phyloP scores from a whole-genome alignment of 1,284 basidiomycete species.

The Cutaneotrichosporon cavernicola region DNA sequence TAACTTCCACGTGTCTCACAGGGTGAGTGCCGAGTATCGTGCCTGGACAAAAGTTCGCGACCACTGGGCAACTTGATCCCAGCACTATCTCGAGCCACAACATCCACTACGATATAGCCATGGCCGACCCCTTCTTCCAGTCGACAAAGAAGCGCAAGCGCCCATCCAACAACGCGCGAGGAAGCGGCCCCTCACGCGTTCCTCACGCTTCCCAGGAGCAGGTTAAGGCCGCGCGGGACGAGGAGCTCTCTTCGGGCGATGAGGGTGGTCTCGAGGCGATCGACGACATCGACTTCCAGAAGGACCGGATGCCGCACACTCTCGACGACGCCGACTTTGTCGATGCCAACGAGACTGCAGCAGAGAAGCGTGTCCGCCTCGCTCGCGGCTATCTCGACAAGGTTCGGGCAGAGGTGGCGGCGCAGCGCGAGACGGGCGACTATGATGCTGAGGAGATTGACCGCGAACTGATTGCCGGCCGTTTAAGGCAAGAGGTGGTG shows the following conservation, averaged over 20 bases:
- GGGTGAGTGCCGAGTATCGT: conserved; percentile 5
- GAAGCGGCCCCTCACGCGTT: conserved; percentile 10
- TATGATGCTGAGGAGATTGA: conserved; percentile 93
- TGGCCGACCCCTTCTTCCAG: conserved; percentile 81
- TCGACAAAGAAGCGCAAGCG: conserved; percentile 68
- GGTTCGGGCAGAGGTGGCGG: conserved; percentile 66
- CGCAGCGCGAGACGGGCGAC: conserved; percentile 64
- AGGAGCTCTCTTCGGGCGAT: conserved; percentile 65
- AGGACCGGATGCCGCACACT: conserved; percentile 55
- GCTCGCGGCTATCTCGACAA: conserved; percentile 87
- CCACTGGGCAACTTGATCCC: not conserved
- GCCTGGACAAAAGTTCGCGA: conserved; percentile 12
- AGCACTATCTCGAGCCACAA: not conserved
- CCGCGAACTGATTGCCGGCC: conserved; percentile 81
- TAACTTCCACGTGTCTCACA: conserved; percentile 5
- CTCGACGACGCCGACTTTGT: conserved; percentile 69
- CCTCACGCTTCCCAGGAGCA: conserved; percentile 18
- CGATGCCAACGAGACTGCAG: conserved; percentile 79
- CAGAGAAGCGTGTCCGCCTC: conserved; percentile 85
- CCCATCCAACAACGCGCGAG: conserved; percentile 49
- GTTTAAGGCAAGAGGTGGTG: conserved; percentile 82
- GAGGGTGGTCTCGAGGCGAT: conserved; percentile 58
- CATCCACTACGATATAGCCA: conserved; percentile 39
- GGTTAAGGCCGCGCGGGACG: conserved; percentile 56
- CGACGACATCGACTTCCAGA: conserved; percentile 71